A percentile compares a stretch with the other conserved stretches of the same genome.
Evolutionary conservation across 1,284 basidiomycete species (phyloP).

Genomic region (Heterobasidion irregulare): DNA sequence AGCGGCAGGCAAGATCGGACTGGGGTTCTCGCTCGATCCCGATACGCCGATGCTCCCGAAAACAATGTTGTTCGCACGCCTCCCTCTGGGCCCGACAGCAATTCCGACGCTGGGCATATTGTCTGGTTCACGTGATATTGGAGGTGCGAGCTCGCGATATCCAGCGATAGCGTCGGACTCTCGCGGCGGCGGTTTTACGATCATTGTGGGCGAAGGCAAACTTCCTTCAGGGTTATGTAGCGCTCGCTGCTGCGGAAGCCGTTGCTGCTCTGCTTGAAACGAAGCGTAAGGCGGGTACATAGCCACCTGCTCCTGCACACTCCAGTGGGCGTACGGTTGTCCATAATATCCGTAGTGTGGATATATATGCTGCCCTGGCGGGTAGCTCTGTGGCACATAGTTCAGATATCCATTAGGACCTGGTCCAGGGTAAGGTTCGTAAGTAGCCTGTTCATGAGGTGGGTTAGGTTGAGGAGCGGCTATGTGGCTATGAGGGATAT

Average conservation of each 20-base stretch:
- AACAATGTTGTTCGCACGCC: slow-evolving; percentile 24
- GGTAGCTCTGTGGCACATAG: slow-evolving; percentile 15
- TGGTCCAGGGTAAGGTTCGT: slow-evolving; percentile 7
- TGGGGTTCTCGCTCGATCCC: slow-evolving; percentile 20
- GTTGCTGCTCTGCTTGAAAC: background rate
- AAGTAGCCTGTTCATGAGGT: slow-evolving; percentile 8
- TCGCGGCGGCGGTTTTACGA: slow-evolving; percentile 20
- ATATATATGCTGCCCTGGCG: slow-evolving; percentile 23
- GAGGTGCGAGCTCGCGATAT: slow-evolving; percentile 21
- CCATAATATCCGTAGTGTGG: slow-evolving; percentile 23
- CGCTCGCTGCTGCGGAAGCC: background rate
- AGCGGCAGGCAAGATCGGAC: slow-evolving; percentile 11
- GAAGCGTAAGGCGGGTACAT: slow-evolving; percentile 8
- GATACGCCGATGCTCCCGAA: slow-evolving; percentile 42
- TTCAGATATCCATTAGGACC: slow-evolving; percentile 2
- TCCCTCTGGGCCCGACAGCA: slow-evolving; percentile 10
- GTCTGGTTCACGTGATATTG: background rate
- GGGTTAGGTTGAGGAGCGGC: slow-evolving; percentile 9
- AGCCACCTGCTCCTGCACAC: background rate
- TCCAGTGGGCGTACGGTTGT: slow-evolving; percentile 10
- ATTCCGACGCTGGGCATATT: background rate
- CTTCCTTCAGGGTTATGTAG: background rate
- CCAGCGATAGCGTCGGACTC: slow-evolving; percentile 24
- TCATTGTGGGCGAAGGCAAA: slow-evolving; percentile 20
- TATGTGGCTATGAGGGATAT: background rate